Base-by-base conservation (phyloP, 176 grass and related monocot genomes). In the Alopecurus myosuroides region DNA sequence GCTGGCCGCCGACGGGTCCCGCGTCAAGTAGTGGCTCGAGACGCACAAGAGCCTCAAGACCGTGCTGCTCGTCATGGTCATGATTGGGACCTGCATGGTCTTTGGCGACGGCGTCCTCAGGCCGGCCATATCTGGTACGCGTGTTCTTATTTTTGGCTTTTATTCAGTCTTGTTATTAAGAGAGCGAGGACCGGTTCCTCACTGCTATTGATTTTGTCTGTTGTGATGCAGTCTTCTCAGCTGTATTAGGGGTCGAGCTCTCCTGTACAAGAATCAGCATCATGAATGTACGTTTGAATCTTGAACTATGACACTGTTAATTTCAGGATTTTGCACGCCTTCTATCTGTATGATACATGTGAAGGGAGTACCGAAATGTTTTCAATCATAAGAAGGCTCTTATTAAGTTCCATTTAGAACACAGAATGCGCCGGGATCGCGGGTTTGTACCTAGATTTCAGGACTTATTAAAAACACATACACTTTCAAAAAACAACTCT, bases 21-120 rank as follows among this genome's bases (percentile, higher is more conserved):
- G 64, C 33, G 71, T 95, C 82, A 95, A 90, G 77, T 58, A 61
- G 9, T 95, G 87, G 93, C 89, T 98, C 2, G 91, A 98, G 89
- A 93, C 78, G 64, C 77, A 90, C 77, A 89, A 58, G 39, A 88
- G 26, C 39, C 80, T 98, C 87, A 89, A 90, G 64, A 93, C 84
- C 22, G 88, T 85, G 33, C 85, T 98, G 80, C 83, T 98, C 33
- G 77, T 98, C 78, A 89, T 95, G 80, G 96, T 98, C n/a, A 98
- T 98, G 96, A 79, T 98, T 5, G 96, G 96, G 9, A 98, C 96
- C 15, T 98, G 96, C 62, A 95, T 95, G 96, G 89, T 98, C 26
- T 95, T 98, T 73, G 96, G 96, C 14, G 96, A 98, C 44, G 96
- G 96, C 68, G 92, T 98, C 48, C 91, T 98, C 75, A 98, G 91